Evolutionary conservation across 106 monocot species (phyloP).

Genomic region (Dendrobium officinale): DNA sequence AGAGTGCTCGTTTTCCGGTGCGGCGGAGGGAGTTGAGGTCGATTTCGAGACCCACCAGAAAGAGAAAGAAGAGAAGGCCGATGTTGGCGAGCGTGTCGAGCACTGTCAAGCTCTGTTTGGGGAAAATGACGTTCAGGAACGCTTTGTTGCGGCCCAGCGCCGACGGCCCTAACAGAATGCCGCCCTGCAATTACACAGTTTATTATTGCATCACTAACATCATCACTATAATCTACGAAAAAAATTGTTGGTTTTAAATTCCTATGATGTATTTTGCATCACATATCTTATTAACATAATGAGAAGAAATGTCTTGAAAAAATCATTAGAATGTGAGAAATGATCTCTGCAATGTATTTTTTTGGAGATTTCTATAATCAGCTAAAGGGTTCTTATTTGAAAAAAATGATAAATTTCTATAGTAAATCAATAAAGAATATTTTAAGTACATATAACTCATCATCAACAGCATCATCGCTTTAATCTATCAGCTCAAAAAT

Average conservation of each 20-base stretch:
- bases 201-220: too few species aligned
- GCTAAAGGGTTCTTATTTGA: not conserved
- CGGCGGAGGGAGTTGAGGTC: constrained; percentile 30
- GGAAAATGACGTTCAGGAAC: constrained; percentile 21
- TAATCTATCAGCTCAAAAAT: too few species aligned
- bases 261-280: too few species aligned
- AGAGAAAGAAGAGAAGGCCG: constrained; percentile 42
- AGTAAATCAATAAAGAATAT: not conserved
- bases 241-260: too few species aligned
- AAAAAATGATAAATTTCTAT: too few species aligned
- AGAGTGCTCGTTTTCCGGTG: constrained; percentile 26
- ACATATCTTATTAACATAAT: too few species aligned
- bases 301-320: too few species aligned
- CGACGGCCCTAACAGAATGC: constrained; percentile 31
- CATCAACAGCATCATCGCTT: too few species aligned
- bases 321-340: not conserved
- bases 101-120: constrained; percentile 30
- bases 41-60: constrained; percentile 38
- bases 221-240: too few species aligned
- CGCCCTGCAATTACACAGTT: constrained; percentile 19
- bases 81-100: constrained; percentile 40
- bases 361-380: not conserved
- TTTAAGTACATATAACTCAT: not conserved
- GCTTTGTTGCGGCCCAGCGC: constrained; percentile 19
- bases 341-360: not conserved